Evolutionary conservation across 192 early-diverging fungal genomes (phyloP), one percentile per base, ranked within the genome.

Genomic region (Coemansia sp.): DNA sequence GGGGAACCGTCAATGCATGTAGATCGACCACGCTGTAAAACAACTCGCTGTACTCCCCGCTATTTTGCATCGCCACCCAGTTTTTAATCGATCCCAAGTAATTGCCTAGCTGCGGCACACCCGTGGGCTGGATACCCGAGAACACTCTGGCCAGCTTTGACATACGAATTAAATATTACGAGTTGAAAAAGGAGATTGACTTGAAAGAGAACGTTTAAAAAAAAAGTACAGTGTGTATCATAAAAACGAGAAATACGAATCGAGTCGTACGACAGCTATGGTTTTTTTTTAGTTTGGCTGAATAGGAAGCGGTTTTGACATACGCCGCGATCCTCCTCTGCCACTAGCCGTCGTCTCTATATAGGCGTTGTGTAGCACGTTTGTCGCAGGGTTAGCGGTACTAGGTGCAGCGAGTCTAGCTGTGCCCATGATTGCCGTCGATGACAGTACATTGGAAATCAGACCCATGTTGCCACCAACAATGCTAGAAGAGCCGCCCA

Each of bases 71-170:
- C 0, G 64, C 53, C 2, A 91, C 91, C 96, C 94, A 98, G 82
- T 94, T 93, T 2, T 75, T 79, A 21, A 98, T 80, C 17, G 94
- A 93, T 1, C 96, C 96, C 61, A 96, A 88, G 71, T 96, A 98
- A 77, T 98, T 98, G 60, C 96, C 96, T 23, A 98, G 82, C 70
- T 98, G 96, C 37, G 94, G 94, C 19, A 89, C 86, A 6, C 94
- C 96, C 34, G 96, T 98, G 11, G 96, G 94, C 78, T 97, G 95
- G 68, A 97, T 96, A 0, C 94, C 95, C 5, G 94, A 94, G 50
- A 97, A 89, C 36, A 90, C 79, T 57, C 53, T 32, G 6, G 29
- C 53, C 53, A 57, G 29, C 29, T 57, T 57, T 29, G 53, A 57
- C 53, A 57, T 62, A 9, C 9, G 6, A 31, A 34, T n/a, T n/a